Base-by-base conservation (phyloP, 2,329 filamentous ascomycete genomes). In the Teratosphaeriaceae sp. region DNA sequence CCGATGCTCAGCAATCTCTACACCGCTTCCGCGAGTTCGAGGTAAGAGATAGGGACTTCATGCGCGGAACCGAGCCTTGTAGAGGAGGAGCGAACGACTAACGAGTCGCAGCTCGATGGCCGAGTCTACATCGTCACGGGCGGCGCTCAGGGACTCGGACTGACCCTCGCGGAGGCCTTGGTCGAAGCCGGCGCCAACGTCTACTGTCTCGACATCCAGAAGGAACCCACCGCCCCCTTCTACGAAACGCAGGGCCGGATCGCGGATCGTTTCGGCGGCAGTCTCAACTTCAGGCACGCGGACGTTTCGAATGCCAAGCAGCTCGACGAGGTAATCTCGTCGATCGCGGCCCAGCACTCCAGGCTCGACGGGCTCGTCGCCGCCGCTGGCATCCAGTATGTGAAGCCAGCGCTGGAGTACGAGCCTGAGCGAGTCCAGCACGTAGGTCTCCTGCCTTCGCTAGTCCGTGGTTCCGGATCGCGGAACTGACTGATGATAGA, bases 111-210 rank as follows among this genome's bases (percentile, higher is more conserved):
- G 53, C 44, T 58, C 18, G 38, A 50, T 7, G 47, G 40, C 18
- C 45, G 47, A 9, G 54, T 57, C 20, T 52, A 47, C 39, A 37
- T 51, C 16, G 48, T 56, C 2, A 59, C 56, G 7, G 56, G 55
- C 13, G 56, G 52, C 19, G 53, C 46, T n/a, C 44, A 47, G 18
- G 56, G 56, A 3, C 51, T 59, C 16, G 52, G 53, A 4, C 37
- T 57, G 11, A 60, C 62, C 6, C 66, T 73, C 57, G 70, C 67
- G 5, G 66, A 71, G 51, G 68, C 66, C 12, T 53, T 74, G 40
- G 64, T 69, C 37, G 67, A 74, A 54, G 68, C 69, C 7, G 71
- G 70, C 4, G 70, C 67, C 7, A 66, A 69, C 53, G 70, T 74
- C 6, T 69, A 73, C 58, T 71, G 68, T 43, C 58, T 75, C 26